phyloP scores from a whole-genome alignment of 75 land plant species.

The Cryptomeria japonica region DNA sequence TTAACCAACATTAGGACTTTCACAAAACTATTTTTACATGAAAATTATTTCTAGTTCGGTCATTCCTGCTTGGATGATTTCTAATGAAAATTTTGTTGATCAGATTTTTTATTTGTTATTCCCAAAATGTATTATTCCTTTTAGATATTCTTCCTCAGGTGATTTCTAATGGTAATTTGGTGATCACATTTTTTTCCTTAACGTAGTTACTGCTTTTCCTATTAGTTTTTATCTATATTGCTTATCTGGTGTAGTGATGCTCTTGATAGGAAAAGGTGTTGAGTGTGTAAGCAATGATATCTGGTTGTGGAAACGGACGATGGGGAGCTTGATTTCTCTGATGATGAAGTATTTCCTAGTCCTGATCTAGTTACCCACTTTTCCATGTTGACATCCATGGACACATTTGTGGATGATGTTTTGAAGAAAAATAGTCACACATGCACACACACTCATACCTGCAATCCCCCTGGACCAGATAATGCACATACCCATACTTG shows the following conservation, averaged over 20 bases:
- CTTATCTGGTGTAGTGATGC: background rate
- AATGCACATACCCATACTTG: constrained; percentile 89
- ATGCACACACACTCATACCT: constrained; percentile 50
- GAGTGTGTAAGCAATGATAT: background rate
- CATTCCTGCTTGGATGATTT: background rate
- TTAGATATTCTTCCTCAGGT: background rate
- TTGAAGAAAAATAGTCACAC: constrained; percentile 25
- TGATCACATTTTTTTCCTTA: background rate
- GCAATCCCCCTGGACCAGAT: constrained; percentile 37
- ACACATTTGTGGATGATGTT: constrained; percentile 33
- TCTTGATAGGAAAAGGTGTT: background rate
- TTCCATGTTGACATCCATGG: constrained; percentile 22
- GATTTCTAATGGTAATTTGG: background rate
- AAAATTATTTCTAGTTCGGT: background rate
- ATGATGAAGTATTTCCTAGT: constrained; percentile 22
- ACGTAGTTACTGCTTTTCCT: background rate
- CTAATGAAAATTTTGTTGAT: background rate
- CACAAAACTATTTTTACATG: background rate
- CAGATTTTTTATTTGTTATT: too few relatives aligned
- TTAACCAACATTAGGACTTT: background rate
- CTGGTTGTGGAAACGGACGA: constrained; percentile 22
- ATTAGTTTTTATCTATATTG: background rate
- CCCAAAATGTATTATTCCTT: background rate
- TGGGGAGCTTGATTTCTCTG: constrained; percentile 30
- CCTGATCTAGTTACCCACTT: background rate